phyloP scores from a whole-genome alignment of 805 yeast genomes.

The Hanseniaspora vineae region DNA sequence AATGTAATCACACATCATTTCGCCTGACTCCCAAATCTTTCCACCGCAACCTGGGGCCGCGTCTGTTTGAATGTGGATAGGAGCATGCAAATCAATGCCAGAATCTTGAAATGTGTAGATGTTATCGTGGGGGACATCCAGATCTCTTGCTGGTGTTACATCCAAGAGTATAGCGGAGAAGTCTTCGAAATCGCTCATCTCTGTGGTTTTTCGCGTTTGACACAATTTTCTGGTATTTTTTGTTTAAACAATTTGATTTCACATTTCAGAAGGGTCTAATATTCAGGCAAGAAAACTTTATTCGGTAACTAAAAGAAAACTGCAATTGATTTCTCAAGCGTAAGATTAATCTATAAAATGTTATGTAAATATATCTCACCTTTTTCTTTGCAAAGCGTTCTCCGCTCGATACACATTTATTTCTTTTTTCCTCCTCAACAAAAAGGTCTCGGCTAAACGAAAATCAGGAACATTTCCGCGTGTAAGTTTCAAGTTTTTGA shows the following conservation, averaged over 20 bases:
- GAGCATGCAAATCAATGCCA: conserved; percentile 14
- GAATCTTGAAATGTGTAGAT: conserved; percentile 26
- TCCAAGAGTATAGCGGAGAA: conserved; percentile 15
- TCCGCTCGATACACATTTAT: too few relatives aligned
- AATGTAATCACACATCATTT: conserved; percentile 35
- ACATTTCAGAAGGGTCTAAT: too few relatives aligned
- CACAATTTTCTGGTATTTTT: not conserved
- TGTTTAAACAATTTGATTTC: not conserved
- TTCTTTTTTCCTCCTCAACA: too few relatives aligned
- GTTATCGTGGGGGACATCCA: conserved; percentile 28
- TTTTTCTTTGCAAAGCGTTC: too few relatives aligned
- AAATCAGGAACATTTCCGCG: too few relatives aligned
- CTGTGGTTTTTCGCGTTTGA: not conserved
- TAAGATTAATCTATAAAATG: too few relatives aligned
- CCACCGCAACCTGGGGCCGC: conserved; percentile 48
- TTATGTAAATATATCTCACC: too few relatives aligned
- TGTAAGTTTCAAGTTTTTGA: too few relatives aligned
- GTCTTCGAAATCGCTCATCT: not conserved
- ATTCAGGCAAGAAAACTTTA: too few relatives aligned
- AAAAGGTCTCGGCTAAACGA: too few relatives aligned
- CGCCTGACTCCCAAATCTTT: conserved; percentile 50
- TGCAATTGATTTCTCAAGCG: too few relatives aligned
- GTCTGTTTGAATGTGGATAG: not conserved
- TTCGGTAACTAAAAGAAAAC: too few relatives aligned
- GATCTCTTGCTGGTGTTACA: conserved; percentile 23